These are phyloP conservation scores for Aspergillus ruber DNA, from an alignment of 2,329 filamentous ascomycete genomes.

Conservation along the genomic window DNA sequence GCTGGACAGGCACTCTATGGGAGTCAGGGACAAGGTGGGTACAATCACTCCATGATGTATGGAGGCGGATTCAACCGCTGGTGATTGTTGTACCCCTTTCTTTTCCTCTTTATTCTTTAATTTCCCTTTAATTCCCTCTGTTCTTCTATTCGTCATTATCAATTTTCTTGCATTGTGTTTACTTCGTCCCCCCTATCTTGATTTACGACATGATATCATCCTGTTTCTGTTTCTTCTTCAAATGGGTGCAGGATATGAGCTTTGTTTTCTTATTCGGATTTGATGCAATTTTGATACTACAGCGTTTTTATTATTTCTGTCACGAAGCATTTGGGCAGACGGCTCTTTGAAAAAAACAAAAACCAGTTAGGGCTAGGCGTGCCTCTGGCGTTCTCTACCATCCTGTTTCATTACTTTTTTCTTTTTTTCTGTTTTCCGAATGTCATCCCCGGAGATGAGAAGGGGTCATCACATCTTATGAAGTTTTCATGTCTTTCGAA, in stretches of 20 bases:
- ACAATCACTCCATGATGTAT: slow-evolving; percentile 79
- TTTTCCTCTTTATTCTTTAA: slow-evolving; percentile 6
- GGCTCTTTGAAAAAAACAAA: slow-evolving; percentile 26
- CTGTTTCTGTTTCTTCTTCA: slow-evolving; percentile 10
- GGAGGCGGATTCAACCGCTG: slow-evolving; percentile 61
- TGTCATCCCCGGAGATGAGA: slow-evolving; percentile 8
- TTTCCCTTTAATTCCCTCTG: slow-evolving; percentile 5
- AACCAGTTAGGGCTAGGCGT: slow-evolving; percentile 25
- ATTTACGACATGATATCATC: slow-evolving; percentile 30
- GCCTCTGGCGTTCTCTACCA: slow-evolving; percentile 28
- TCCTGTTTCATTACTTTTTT: slow-evolving; percentile 17
- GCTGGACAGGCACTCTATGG: slow-evolving; percentile 85
- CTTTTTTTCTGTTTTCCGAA: slow-evolving; percentile 7
- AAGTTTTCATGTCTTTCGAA: slow-evolving; percentile 29
- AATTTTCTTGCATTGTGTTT: slow-evolving; percentile 19
- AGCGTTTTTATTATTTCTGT: slow-evolving; percentile 17
- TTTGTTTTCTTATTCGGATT: slow-evolving; percentile 11
- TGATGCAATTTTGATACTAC: slow-evolving; percentile 19
- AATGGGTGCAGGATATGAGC: slow-evolving; percentile 20
- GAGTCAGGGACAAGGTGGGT: slow-evolving; percentile 87
- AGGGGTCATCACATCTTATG: slow-evolving; percentile 30
- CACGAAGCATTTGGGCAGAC: slow-evolving; percentile 29
- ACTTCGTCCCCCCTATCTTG: slow-evolving; percentile 14
- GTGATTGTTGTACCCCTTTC: slow-evolving; percentile 41
- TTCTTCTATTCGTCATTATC: slow-evolving; percentile 14